Percentiles rank a stretch among this genome's conserved stretches.
These are phyloP conservation scores for Raffaelea deltoideospora DNA, from an alignment of 2,329 filamentous ascomycete species.

Conservation along the genomic window DNA sequence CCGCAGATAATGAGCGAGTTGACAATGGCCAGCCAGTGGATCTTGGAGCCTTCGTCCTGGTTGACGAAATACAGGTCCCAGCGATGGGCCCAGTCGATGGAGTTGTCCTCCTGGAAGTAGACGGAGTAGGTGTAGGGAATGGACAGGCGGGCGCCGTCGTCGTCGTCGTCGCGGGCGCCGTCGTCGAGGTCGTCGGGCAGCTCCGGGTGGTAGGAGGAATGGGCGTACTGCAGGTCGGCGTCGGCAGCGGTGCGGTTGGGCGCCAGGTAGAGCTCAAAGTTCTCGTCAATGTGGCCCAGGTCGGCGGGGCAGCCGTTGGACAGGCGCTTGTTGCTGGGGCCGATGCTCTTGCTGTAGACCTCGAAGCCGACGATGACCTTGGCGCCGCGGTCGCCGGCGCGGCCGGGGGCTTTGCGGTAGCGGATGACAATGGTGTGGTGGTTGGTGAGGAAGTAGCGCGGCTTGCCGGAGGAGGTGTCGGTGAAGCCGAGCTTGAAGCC, in stretches of 20 bases:
- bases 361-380: constrained; percentile 82
- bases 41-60: constrained; percentile 64
- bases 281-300: constrained; percentile 44
- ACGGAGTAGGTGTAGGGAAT: constrained; percentile 83
- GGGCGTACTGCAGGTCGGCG: constrained; percentile 31
- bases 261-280: constrained; percentile 54
- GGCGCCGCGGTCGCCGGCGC: constrained; percentile 51
- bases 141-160: constrained; percentile 50
- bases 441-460: constrained; percentile 67
- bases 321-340: constrained; percentile 40
- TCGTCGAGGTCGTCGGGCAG: constrained; percentile 38
- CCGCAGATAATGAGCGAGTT: constrained; percentile 77
- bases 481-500: constrained; percentile 80
- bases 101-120: constrained; percentile 72
- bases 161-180: constrained; percentile 37
- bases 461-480: constrained; percentile 44
- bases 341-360: constrained; percentile 76
- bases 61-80: constrained; percentile 89
- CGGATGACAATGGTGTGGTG: constrained; percentile 76
- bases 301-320: constrained; percentile 53
- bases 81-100: constrained; percentile 65
- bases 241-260: constrained; percentile 43
- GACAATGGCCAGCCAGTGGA: constrained; percentile 79
- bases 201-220: constrained; percentile 43
- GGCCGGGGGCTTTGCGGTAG: constrained; percentile 56